These are phyloP conservation scores for Pseudonitzschia pungens DNA, from an alignment of 108 stramenopile species.

Conservation along the genomic window DNA sequence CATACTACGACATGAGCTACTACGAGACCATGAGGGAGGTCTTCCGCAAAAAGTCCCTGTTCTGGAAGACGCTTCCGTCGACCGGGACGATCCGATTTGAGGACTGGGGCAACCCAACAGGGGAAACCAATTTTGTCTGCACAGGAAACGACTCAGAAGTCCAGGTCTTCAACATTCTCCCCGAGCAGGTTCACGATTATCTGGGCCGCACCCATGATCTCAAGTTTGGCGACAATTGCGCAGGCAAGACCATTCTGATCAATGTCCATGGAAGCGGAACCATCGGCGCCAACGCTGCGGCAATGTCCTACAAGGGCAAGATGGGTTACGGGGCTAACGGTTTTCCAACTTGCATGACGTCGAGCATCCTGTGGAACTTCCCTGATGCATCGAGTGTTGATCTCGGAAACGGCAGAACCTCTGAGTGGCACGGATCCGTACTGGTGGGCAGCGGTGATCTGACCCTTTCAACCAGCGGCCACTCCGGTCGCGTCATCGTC, in stretches of 20 bases:
- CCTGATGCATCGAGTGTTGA: constrained; percentile 19
- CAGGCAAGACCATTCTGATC: constrained; percentile 35
- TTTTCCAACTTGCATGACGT: constrained; percentile 14
- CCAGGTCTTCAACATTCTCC: constrained; percentile 6
- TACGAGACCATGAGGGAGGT: not conserved
- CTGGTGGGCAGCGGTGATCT: constrained; percentile 20
- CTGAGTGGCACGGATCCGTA: constrained; percentile 23
- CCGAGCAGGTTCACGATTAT: not conserved
- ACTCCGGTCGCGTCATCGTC: constrained; percentile 26
- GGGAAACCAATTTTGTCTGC: not conserved
- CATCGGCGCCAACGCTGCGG: not conserved
- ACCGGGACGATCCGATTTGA: not conserved
- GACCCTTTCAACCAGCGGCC: constrained; percentile 16
- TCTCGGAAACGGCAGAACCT: constrained; percentile 13
- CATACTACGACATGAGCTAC: not conserved
- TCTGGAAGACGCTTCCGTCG: not conserved
- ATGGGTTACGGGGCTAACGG: not conserved
- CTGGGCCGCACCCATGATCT: not conserved
- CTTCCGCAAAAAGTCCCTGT: not conserved
- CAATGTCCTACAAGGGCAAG: not conserved
- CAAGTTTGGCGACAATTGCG: not conserved
- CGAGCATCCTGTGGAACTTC: constrained; percentile 33
- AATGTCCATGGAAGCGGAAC: constrained; percentile 21
- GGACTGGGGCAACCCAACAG: not conserved
- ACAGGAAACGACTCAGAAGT: not conserved